These are phyloP conservation scores for Mycena kentingensis DNA, from an alignment of 768 basidiomycete species.

Conservation along the genomic window DNA sequence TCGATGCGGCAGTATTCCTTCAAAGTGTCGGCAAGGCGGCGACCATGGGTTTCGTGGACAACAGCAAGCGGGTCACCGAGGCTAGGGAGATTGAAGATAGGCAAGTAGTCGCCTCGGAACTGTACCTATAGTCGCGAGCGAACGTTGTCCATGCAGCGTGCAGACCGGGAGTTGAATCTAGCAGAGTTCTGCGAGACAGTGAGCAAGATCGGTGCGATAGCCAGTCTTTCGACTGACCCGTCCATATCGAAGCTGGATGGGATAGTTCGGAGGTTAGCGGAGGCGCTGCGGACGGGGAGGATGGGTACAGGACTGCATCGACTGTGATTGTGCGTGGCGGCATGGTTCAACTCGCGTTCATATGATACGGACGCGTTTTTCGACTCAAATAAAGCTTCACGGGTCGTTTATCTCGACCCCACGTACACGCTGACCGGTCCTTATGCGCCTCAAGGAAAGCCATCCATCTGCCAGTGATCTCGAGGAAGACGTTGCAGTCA, in stretches of 20 bases:
- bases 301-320: constrained; percentile 25
- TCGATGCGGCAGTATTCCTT: constrained; percentile 70
- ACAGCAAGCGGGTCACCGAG: constrained; percentile 49
- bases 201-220: constrained; percentile 6
- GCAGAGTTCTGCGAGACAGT: constrained; percentile 53
- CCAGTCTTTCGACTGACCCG: constrained; percentile 20
- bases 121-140: constrained; percentile 9
- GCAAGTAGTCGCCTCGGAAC: neutral
- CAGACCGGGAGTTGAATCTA: constrained; percentile 87
- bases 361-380: neutral
- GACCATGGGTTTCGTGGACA: constrained; percentile 70
- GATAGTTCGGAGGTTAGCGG: neutral
- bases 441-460: no score
- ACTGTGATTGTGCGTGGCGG: constrained; percentile 20
- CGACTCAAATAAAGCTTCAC: constrained; percentile 1
- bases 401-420: no score
- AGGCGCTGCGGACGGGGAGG: no score
- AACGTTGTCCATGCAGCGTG: constrained; percentile 75
- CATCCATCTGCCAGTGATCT: no score
- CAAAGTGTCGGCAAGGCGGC: constrained; percentile 74
- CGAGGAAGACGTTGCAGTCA: no score
- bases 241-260: constrained; percentile 34
- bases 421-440: neutral
- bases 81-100: constrained; percentile 56
- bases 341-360: neutral